Evolutionary conservation across 768 basidiomycete species (phyloP), one percentile per base, ranked within the genome.

Genomic region (Pleurotus giganteus): DNA sequence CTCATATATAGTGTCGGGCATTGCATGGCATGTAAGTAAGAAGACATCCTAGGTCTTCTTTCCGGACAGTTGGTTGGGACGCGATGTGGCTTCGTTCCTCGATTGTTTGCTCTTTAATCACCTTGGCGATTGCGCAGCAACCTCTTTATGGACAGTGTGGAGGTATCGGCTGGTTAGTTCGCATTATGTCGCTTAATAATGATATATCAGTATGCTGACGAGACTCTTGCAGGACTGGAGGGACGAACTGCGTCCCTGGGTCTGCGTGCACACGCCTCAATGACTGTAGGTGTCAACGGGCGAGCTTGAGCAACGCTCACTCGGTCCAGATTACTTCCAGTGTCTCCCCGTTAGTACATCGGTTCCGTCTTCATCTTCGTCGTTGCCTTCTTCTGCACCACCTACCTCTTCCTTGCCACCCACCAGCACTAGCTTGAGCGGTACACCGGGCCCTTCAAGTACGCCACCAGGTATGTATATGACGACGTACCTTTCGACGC

Each of bases 141-240:
- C 62, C 69, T 2, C 57, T 74, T 11, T 78, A 76, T 57, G 65
- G 59, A n/a, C 78, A 81, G 60, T 80, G 80, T 54, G 80, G 79
- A 37, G 79, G 80, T 21, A 74, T 69, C 28, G 76, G 76, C 67
- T 80, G 80, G 79, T 76, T 60, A 57, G 70, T 61, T 7, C 39
- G 8, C 2, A n/a, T n/a, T 4, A 3, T 12, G 19, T 46, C 11
- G 39, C 3, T 12, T 34, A 54, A 17, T 5, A 28, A 11, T 11
- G 41, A 5, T 27, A 6, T n/a, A 9, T 2, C 3, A 13, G 13
- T 11, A 9, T 27, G 4, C n/a, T 39, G 37, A 54, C 9, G 32
- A 46, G 15, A n/a, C 28, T 28, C 13, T 2, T 53, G 12, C 45
- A 81, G 79, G 80, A 72, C 72, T 26, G 80, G 80, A 12, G 70